Conservation (phyloP, 2,329 filamentous ascomycete genomes). For the Ophiostoma sp. region DNA sequence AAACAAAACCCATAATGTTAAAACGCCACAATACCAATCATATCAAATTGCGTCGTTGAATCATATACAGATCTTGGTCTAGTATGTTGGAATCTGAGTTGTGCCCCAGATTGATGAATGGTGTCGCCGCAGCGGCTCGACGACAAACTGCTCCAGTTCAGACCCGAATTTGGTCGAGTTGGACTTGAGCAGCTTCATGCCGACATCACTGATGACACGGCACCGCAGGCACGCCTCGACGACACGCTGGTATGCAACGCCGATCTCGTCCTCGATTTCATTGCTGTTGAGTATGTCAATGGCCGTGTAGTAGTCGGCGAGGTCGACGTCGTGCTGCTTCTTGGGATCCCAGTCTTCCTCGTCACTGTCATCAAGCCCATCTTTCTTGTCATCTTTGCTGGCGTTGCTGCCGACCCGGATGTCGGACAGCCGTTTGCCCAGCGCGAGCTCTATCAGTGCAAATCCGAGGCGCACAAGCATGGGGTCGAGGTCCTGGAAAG, state of each 20-base stretch:
- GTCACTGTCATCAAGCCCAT: neutral
- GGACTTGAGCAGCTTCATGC: conserved; percentile 22
- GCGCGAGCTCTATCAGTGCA: conserved; percentile 26
- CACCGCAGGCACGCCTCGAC: conserved; percentile 26
- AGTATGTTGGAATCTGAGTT: neutral
- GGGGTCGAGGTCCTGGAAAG: conserved; percentile 25
- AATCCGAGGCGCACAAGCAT: conserved; percentile 27
- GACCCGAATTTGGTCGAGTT: conserved; percentile 23
- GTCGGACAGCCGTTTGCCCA: conserved; percentile 23
- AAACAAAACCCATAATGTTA: neutral
- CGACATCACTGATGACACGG: conserved; percentile 23
- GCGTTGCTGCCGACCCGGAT: conserved; percentile 19
- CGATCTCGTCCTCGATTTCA: conserved; percentile 26
- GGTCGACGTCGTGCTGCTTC: conserved; percentile 20
- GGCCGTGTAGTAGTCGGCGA: conserved; percentile 26
- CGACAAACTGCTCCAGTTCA: conserved; percentile 25
- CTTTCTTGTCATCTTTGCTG: neutral
- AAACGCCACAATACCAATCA: neutral
- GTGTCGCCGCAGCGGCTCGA: conserved; percentile 24
- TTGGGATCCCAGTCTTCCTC: neutral
- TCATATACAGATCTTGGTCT: neutral
- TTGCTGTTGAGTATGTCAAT: conserved; percentile 25
- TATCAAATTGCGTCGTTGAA: neutral
- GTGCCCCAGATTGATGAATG: conserved; percentile 21
- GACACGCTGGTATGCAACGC: conserved; percentile 25